A percentile compares a stretch with the other conserved stretches of the same genome.
phyloP scores from a whole-genome alignment of 805 yeast genomes.

The Cyberlindnera mycetangii region DNA sequence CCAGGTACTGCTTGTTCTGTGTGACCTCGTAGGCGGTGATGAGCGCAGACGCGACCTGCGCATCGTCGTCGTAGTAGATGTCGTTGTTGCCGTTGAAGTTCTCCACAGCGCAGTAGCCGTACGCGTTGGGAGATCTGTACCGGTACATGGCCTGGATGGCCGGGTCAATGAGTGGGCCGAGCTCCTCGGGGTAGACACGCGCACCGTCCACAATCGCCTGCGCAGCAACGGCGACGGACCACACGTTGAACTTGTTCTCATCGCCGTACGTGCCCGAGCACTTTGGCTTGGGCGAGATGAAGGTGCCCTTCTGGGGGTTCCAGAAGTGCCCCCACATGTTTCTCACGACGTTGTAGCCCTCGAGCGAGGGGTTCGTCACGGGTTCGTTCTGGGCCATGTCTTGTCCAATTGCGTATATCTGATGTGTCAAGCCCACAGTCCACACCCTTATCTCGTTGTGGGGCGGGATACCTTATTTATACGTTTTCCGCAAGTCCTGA shows the following conservation, averaged over 20 bases:
- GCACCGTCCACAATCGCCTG: conserved; percentile 71
- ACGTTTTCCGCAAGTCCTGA: conserved; percentile 1
- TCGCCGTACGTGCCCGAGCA: conserved; percentile 46
- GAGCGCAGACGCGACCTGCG: conserved; percentile 65
- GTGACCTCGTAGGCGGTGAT: conserved; percentile 69
- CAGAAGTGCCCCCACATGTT: conserved; percentile 25
- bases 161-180: conserved; percentile 51
- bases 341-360: conserved; percentile 25
- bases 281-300: conserved; percentile 25
- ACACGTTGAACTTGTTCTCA: conserved; percentile 55
- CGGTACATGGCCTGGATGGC: conserved; percentile 47
- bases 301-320: conserved; percentile 23
- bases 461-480: neutral
- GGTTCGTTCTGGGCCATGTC: conserved; percentile 4
- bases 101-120: conserved; percentile 66
- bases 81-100: conserved; percentile 57
- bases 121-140: conserved; percentile 47
- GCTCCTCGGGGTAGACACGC: conserved; percentile 43
- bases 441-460: neutral
- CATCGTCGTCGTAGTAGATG: conserved; percentile 72
- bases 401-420: neutral
- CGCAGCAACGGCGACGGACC: conserved; percentile 64
- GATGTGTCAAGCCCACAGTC: neutral
- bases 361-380: conserved; percentile 24
- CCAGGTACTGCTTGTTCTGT: conserved; percentile 48